A percentile compares a stretch with the other conserved stretches of the same genome.
These are phyloP conservation scores for Liriodendron chinense DNA, from an alignment of 164 flowering plant genomes.

Conservation along the genomic window DNA sequence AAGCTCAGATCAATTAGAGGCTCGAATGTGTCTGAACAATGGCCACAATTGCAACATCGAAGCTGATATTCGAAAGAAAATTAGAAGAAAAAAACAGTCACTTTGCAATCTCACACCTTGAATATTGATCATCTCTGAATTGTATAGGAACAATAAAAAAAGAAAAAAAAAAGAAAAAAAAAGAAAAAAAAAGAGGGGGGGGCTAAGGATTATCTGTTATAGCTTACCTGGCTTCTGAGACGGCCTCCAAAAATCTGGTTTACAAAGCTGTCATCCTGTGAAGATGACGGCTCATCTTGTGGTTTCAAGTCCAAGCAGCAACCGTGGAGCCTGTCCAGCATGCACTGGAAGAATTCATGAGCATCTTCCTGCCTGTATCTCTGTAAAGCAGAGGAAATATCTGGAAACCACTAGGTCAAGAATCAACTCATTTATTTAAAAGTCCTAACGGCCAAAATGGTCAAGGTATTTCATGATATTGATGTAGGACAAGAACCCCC, in stretches of 20 bases:
- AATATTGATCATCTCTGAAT: background rate
- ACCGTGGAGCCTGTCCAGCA: constrained; percentile 65
- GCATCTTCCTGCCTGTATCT: constrained; percentile 90
- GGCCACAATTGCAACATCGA: constrained; percentile 71
- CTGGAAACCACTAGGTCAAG: constrained; percentile 46
- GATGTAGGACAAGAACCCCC: no score
- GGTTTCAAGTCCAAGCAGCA: background rate
- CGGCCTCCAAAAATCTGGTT: constrained; percentile 79
- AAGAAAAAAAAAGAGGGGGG: no score
- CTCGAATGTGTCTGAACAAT: constrained; percentile 69
- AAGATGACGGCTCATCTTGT: constrained; percentile 2
- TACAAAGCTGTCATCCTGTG: constrained; percentile 42
- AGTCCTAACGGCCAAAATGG: no score
- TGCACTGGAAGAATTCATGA: constrained; percentile 84
- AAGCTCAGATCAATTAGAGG: constrained; percentile 72
- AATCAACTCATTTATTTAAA: constrained; percentile 12
- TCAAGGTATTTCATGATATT: no score
- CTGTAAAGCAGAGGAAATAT: constrained; percentile 51
- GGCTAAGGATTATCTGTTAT: background rate
- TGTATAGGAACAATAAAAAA: background rate
- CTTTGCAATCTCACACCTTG: background rate
- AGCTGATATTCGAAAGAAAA: constrained; percentile 47
- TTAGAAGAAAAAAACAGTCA: background rate
- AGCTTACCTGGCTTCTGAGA: constrained; percentile 66
- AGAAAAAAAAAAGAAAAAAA: background rate